These are phyloP conservation scores for Geotrichum fermentans DNA, from an alignment of 1,139 yeast species.

Conservation along the genomic window DNA sequence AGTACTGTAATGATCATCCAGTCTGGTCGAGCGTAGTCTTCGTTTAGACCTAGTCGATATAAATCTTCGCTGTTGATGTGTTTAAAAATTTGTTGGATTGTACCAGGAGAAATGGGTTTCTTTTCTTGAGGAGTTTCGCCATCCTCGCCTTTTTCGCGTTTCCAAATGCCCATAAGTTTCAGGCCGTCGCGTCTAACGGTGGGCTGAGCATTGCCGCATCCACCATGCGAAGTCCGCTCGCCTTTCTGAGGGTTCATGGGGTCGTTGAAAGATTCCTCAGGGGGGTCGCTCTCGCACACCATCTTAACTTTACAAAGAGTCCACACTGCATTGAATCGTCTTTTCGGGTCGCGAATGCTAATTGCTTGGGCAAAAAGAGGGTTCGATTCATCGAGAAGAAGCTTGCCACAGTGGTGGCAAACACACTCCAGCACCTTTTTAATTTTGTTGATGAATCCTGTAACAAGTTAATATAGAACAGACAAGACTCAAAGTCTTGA, in stretches of 20 bases:
- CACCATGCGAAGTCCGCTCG: constrained; percentile 68
- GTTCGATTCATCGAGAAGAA: constrained; percentile 74
- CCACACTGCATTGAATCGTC: constrained; percentile 97
- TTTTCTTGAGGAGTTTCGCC: constrained; percentile 91
- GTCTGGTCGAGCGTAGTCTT: constrained; percentile 96
- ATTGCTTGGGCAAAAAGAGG: constrained; percentile 86
- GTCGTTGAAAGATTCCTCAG: constrained; percentile 46
- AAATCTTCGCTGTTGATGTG: constrained; percentile 88
- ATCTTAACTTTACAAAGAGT: constrained; percentile 81
- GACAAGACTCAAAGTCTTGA: constrained; percentile 9
- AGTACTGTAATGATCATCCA: constrained; percentile 96
- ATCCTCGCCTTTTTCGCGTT: constrained; percentile 70
- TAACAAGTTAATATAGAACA: neutral
- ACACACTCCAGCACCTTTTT: constrained; percentile 94
- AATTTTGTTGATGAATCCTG: constrained; percentile 72
- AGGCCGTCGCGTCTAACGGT: constrained; percentile 93
- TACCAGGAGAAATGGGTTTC: constrained; percentile 80
- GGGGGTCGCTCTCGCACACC: constrained; percentile 91
- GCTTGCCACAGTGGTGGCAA: constrained; percentile 97
- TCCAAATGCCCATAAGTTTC: constrained; percentile 97
- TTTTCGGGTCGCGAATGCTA: constrained; percentile 86
- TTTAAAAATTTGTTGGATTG: constrained; percentile 83
- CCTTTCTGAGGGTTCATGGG: constrained; percentile 38
- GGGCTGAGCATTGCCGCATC: constrained; percentile 97
- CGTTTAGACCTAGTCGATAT: constrained; percentile 76